These are phyloP conservation scores for Cyberlindnera galapagoensis DNA, from an alignment of 805 yeast species.

Conservation along the genomic window DNA sequence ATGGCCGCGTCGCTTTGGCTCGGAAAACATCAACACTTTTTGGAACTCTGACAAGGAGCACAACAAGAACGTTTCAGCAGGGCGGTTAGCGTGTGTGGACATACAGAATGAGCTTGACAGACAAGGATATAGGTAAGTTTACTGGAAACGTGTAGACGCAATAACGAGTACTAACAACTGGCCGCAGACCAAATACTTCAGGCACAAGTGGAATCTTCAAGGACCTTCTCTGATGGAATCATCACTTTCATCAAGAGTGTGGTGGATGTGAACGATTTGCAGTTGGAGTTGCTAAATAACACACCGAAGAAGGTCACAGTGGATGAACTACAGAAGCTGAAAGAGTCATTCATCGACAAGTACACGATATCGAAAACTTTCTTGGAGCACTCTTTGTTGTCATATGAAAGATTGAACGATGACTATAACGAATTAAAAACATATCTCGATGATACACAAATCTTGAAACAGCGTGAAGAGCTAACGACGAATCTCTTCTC, in stretches of 20 bases:
- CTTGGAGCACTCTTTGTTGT: conserved; percentile 10
- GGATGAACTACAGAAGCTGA: conserved; percentile 5
- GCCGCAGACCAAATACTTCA: neutral
- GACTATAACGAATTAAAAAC: conserved; percentile 5
- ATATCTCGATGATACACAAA: conserved; percentile 4
- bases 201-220: neutral
- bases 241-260: neutral
- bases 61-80: too few species aligned
- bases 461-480: conserved; percentile 6
- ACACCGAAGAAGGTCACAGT: conserved; percentile 3
- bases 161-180: neutral
- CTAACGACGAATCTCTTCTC: conserved; percentile 8
- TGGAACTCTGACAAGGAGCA: too few species aligned
- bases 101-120: too few species aligned
- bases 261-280: conserved; percentile 4
- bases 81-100: too few species aligned
- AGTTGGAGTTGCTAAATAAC: neutral
- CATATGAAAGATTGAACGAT: conserved; percentile 2
- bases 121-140: too few species aligned
- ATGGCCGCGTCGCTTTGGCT: too few species aligned
- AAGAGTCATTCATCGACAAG: conserved; percentile 6
- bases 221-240: conserved; percentile 3
- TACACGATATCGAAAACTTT: conserved; percentile 6
- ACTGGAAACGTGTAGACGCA: too few species aligned
- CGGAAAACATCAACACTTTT: too few species aligned